Percentiles rank a stretch among this genome's conserved stretches.
Conservation (phyloP, 768 basidiomycete species). For the Hygrophorus russula region DNA sequence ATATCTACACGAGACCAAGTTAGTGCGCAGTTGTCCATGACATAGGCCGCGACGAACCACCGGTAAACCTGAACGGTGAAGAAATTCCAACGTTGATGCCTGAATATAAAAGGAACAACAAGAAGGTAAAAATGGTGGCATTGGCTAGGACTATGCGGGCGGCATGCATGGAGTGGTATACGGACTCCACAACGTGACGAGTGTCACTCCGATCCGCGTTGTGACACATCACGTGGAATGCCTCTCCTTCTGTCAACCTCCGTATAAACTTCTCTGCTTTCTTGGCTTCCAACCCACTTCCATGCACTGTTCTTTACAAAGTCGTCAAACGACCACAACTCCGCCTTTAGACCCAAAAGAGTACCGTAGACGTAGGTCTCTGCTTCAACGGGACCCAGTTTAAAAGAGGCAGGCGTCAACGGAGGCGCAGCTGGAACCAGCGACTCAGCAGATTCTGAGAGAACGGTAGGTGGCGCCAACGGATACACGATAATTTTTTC, state of each 20-base stretch:
- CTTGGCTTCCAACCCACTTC: conserved; percentile 53
- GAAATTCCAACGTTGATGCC: conserved; percentile 7
- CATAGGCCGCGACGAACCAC: conserved; percentile 1
- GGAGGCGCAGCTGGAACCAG: conserved; percentile 26
- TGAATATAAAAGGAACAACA: background rate
- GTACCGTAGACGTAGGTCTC: conserved; percentile 67
- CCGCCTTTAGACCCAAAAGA: conserved; percentile 33
- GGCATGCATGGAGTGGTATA: background rate
- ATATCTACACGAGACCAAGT: conserved; percentile 19
- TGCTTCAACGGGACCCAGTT: conserved; percentile 30
- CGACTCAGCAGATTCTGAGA: conserved; percentile 8
- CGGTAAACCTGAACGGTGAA: conserved; percentile 6
- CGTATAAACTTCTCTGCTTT: background rate
- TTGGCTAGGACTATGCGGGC: background rate
- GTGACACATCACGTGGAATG: background rate
- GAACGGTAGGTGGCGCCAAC: conserved; percentile 28
- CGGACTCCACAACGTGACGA: no score
- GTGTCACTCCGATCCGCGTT: background rate
- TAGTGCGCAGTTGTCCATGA: background rate
- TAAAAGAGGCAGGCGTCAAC: conserved; percentile 24
- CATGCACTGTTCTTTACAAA: conserved; percentile 69
- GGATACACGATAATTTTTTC: conserved; percentile 42
- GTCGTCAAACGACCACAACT: conserved; percentile 73
- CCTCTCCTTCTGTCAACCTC: background rate
- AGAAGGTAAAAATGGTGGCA: background rate